Evolutionary conservation across 2,329 filamentous ascomycete genomes (phyloP).

Genomic region (Pleomassaria siparia): DNA sequence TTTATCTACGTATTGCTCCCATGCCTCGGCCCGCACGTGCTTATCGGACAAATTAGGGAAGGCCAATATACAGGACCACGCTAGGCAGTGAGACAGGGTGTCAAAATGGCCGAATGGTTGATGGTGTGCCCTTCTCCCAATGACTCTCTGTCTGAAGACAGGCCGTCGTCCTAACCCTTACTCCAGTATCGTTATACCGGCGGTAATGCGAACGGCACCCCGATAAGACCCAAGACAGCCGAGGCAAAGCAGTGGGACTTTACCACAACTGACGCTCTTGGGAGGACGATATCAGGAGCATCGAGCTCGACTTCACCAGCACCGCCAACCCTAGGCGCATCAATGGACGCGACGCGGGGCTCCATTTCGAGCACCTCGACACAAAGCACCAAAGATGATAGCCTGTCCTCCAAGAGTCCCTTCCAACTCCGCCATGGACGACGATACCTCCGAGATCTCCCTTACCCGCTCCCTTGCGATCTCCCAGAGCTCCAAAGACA

Average conservation of each 20-base stretch:
- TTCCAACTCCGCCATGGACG: slow-evolving; percentile 77
- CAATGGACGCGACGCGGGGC: slow-evolving; percentile 42
- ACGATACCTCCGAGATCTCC: slow-evolving; percentile 76
- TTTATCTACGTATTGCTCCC: slow-evolving; percentile 16
- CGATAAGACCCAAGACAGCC: slow-evolving; percentile 32
- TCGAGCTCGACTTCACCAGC: slow-evolving; percentile 22
- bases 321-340: slow-evolving; percentile 17
- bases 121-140: slow-evolving; percentile 29
- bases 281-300: slow-evolving; percentile 35
- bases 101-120: slow-evolving; percentile 41
- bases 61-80: slow-evolving; percentile 37
- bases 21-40: slow-evolving; percentile 32
- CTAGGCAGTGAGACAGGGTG: slow-evolving; percentile 41
- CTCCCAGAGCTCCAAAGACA: slow-evolving; percentile 85
- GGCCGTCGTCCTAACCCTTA: slow-evolving; percentile 15
- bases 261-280: slow-evolving; percentile 38
- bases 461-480: slow-evolving; percentile 88
- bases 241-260: slow-evolving; percentile 42
- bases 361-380: slow-evolving; percentile 44
- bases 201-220: slow-evolving; percentile 25
- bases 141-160: slow-evolving; percentile 7
- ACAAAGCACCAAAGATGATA: slow-evolving; percentile 32
- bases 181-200: slow-evolving; percentile 40
- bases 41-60: slow-evolving; percentile 35
- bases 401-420: slow-evolving; percentile 31